Evolutionary conservation across 2,329 filamentous ascomycete species (phyloP), one percentile per base, ranked within the genome.

Genomic region (Colletotrichum theobromicola): DNA sequence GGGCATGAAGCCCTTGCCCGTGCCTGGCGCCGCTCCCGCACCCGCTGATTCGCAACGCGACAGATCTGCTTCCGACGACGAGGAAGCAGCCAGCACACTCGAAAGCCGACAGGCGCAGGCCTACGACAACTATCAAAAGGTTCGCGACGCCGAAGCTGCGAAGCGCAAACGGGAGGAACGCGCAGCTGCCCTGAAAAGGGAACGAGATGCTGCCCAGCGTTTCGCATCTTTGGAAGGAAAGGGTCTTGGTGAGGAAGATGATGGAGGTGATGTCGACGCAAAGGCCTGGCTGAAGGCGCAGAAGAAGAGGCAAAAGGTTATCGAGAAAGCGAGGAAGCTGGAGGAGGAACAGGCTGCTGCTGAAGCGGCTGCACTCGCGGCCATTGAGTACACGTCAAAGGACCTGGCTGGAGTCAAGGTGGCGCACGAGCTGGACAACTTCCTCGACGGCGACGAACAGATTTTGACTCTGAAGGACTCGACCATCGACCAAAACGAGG

Each of bases 401-500:
- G 96, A 98, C 81, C 88, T 98, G 63, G 94, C 95, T 1, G 97
- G 96, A 46, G 93, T 99, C 79, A 97, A 95, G 82, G 96, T 99
- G 67, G 96, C 93, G 6, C 97, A 99, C 82, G 95, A 98, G 82
- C 85, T 96, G 73, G 91, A 91, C 6, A 91, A 94, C 26, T 96
- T 99, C 76, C 92, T 94, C 28, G 95, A 95, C 67, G 93, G 91
- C 21, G 93, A 94, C 74, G 96, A 98, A 74, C 95, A 98, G 81
- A 92, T 99, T 35, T 87, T 99, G 67, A 98, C 96, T 0, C 89
- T 99, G n/a, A 98, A 98, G 81, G 97, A 99, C 84, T 91, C 94
- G 1, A 95, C 94, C 1, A 95, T 99, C 69, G 91, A 95, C 63
- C 92, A 94, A 73, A 93, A 94, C 35, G 94, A 96, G 72, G 95